These are phyloP conservation scores for Stachybotrys chartarum DNA, from an alignment of 2,329 filamentous ascomycete species.

Conservation along the genomic window DNA sequence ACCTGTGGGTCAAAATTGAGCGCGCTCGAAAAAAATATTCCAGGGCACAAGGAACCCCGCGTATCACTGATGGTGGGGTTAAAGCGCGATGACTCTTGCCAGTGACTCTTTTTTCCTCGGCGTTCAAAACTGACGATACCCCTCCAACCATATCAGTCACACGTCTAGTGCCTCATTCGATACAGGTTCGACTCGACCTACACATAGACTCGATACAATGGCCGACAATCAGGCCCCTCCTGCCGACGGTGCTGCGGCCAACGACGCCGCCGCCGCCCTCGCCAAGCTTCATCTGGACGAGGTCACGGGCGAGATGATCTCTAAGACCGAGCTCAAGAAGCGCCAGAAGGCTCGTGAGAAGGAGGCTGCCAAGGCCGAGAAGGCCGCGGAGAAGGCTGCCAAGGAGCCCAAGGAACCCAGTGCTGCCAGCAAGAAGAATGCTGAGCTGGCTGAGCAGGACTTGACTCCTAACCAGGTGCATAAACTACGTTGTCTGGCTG, in stretches of 20 bases:
- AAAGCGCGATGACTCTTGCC: not conserved
- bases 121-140: not conserved
- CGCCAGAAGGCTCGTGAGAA: slow-evolving; percentile 73
- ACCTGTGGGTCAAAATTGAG: not conserved
- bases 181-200: not conserved
- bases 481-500: not conserved
- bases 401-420: slow-evolving; percentile 64
- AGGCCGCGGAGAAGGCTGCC: slow-evolving; percentile 72
- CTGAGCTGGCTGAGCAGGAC: slow-evolving; percentile 57
- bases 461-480: slow-evolving; percentile 46
- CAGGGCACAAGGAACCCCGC: not conserved
- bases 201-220: not conserved
- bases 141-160: not conserved
- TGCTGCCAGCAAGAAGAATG: slow-evolving; percentile 34
- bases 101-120: not conserved
- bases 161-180: not conserved
- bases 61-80: not conserved
- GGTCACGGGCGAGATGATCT: slow-evolving; percentile 81
- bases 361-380: slow-evolving; percentile 72
- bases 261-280: slow-evolving; percentile 47
- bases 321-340: slow-evolving; percentile 90
- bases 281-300: slow-evolving; percentile 82
- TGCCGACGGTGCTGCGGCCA: slow-evolving; percentile 30
- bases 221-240: not conserved
- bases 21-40: not conserved